Conservation (phyloP, 2,329 filamentous ascomycete genomes). For the Penicillium sp. region DNA sequence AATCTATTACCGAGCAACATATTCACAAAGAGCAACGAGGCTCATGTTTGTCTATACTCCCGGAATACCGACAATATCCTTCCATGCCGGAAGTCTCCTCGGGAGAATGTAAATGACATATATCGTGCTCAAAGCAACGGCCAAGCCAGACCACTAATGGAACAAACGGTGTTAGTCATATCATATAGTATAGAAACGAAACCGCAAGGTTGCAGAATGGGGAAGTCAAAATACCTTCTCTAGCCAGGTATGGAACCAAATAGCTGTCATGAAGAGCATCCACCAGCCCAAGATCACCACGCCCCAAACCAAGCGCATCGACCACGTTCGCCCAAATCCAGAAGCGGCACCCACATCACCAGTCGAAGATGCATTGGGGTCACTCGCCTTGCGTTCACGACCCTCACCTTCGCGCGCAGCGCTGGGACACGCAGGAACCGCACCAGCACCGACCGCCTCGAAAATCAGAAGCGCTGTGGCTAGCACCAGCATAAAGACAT, state of each 20-base stretch:
- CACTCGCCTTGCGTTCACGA: constrained; percentile 33
- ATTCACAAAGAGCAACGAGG: constrained; percentile 7
- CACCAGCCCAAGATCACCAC: constrained; percentile 73
- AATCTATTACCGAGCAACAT: constrained; percentile 12
- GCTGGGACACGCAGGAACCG: constrained; percentile 20
- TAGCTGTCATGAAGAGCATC: constrained; percentile 98
- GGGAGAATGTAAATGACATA: constrained; percentile 51
- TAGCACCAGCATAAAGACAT: constrained; percentile 86
- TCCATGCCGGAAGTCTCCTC: constrained; percentile 41
- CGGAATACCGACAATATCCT: constrained; percentile 44
- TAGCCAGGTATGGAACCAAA: constrained; percentile 98
- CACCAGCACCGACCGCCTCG: constrained; percentile 61
- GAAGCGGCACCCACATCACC: constrained; percentile 37
- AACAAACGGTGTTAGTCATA: constrained; percentile 8
- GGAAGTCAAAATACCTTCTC: constrained; percentile 64
- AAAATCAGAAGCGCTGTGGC: constrained; percentile 76
- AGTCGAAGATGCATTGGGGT: constrained; percentile 8
- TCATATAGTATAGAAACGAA: neutral
- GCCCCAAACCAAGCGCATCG: constrained; percentile 45
- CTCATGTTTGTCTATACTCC: constrained; percentile 26
- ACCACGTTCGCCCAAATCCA: constrained; percentile 54
- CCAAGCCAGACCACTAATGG: constrained; percentile 46
- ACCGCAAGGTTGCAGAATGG: neutral
- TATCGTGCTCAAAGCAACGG: constrained; percentile 46
- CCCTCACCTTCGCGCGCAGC: constrained; percentile 29